Evolutionary conservation across 2,329 filamentous ascomycete genomes (phyloP).

Genomic region (Ophiostoma sp.): DNA sequence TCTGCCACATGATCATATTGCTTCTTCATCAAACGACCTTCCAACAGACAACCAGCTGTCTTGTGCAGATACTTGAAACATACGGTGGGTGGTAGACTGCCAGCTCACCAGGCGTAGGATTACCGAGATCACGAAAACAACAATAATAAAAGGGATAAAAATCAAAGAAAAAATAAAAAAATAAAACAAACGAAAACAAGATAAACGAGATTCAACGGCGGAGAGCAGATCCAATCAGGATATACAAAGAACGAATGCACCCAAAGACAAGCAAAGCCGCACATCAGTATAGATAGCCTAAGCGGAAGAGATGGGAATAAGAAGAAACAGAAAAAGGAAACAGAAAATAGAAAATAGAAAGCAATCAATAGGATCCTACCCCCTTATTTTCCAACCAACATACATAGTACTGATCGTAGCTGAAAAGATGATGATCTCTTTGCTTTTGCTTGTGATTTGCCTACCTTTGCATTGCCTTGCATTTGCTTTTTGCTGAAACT

Average conservation of each 20-base stretch:
- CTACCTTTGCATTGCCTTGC: no score
- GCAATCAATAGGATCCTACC: not conserved
- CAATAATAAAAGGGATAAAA: not conserved
- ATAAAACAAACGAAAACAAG: not conserved
- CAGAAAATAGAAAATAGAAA: not conserved
- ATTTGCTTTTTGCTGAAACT: no score
- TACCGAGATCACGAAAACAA: not conserved
- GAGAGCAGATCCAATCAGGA: not conserved
- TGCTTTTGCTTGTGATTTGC: not conserved
- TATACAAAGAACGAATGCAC: not conserved
- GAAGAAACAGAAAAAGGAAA: not conserved
- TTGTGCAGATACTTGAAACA: not conserved
- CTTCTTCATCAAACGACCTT: not conserved
- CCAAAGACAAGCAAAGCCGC: not conserved
- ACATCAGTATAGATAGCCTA: not conserved
- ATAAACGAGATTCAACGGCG: not conserved
- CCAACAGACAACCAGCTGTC: not conserved
- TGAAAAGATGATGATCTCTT: constrained; percentile 9
- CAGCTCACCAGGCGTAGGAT: not conserved
- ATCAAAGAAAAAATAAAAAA: not conserved
- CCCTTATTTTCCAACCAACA: not conserved
- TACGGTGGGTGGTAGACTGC: not conserved
- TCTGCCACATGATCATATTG: not conserved
- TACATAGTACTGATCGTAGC: constrained; percentile 3
- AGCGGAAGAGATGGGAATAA: not conserved